phyloP scores from a whole-genome alignment of 306 rosid species.

The Acacia crassicarpa region DNA sequence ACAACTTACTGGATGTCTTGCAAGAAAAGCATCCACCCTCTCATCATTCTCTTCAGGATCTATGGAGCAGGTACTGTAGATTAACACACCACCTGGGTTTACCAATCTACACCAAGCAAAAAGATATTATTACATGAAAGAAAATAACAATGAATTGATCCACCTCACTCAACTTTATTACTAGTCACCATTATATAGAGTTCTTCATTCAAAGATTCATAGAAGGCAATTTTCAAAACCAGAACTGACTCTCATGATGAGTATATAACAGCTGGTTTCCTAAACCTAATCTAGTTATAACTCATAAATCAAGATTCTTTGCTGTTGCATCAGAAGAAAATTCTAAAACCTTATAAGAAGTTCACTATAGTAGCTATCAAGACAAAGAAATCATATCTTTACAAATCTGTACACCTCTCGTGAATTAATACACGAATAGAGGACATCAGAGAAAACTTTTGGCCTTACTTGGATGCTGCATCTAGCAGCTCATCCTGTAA shows the following conservation, averaged over 20 bases:
- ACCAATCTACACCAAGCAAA: constrained; percentile 63
- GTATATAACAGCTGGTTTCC: constrained; percentile 15
- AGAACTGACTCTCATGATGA: background rate
- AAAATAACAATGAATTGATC: constrained; percentile 16
- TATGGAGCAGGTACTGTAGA: constrained; percentile 88
- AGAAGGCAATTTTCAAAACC: constrained; percentile 13
- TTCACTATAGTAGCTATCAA: constrained; percentile 3
- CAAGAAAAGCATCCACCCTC: constrained; percentile 77
- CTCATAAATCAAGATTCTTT: background rate
- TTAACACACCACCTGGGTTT: constrained; percentile 75
- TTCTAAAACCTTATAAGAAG: background rate
- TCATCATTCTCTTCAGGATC: constrained; percentile 92
- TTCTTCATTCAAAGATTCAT: constrained; percentile 13
- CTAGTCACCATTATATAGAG: background rate
- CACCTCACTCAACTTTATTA: constrained; percentile 1
- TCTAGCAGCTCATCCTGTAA: constrained; percentile 79
- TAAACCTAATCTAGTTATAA: constrained; percentile 4
- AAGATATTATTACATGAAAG: constrained; percentile 13
- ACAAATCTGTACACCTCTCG: background rate
- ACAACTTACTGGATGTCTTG: constrained; percentile 69
- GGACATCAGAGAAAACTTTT: background rate
- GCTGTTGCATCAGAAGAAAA: background rate
- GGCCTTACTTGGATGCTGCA: constrained; percentile 73
- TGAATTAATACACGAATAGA: background rate
- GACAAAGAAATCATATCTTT: constrained; percentile 2